These are phyloP conservation scores for Albatrellus ellisii DNA, from an alignment of 768 basidiomycete genomes.

Conservation along the genomic window DNA sequence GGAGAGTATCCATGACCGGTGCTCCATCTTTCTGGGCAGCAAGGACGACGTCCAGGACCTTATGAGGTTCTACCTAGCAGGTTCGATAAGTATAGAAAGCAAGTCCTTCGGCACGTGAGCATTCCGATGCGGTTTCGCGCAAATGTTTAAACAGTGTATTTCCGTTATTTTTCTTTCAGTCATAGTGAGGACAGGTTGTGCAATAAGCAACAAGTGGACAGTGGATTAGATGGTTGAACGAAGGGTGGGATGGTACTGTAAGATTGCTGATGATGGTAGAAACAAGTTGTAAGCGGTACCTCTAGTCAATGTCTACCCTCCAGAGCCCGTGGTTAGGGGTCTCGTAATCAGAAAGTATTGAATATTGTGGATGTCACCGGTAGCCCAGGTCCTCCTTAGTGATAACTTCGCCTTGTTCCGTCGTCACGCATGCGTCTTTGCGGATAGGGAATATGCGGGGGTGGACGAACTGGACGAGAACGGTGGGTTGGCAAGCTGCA, in stretches of 20 bases:
- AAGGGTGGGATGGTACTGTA: no score
- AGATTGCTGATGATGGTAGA: not conserved
- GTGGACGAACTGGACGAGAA: slow-evolving; percentile 52
- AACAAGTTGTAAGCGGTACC: no score
- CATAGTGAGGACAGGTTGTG: not conserved
- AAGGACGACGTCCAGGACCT: slow-evolving; percentile 88
- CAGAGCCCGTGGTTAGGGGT: no score
- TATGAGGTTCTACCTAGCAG: slow-evolving; percentile 64
- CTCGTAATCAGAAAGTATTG: not conserved
- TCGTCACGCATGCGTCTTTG: slow-evolving; percentile 74
- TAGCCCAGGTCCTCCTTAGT: slow-evolving; percentile 17
- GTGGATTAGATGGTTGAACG: no score
- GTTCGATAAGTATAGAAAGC: no score
- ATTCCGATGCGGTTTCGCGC: no score
- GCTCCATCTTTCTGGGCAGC: slow-evolving; percentile 87
- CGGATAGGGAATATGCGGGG: slow-evolving; percentile 70
- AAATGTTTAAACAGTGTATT: no score
- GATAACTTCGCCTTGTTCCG: slow-evolving; percentile 70
- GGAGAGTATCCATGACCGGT: slow-evolving; percentile 80
- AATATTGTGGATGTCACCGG: not conserved
- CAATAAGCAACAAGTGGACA: not conserved
- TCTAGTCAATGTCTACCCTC: no score
- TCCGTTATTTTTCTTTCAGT: no score
- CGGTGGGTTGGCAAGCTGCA: not conserved
- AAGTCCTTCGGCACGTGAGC: no score